These are phyloP conservation scores for Hymenotorrendiella dingleyae DNA, from an alignment of 2,329 filamentous ascomycete species.

Conservation along the genomic window DNA sequence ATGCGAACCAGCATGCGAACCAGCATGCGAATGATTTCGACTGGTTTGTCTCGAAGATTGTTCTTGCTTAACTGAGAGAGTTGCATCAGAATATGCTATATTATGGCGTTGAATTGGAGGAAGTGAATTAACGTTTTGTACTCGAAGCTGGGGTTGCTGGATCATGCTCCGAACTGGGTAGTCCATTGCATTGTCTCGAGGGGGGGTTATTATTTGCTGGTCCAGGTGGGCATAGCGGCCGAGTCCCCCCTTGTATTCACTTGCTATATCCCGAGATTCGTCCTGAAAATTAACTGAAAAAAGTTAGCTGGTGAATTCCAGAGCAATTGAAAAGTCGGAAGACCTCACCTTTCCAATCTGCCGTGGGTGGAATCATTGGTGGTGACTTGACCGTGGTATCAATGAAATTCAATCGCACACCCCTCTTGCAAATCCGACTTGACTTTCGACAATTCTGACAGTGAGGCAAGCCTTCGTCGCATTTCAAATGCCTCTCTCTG, in stretches of 20 bases:
- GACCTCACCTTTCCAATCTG: slow-evolving; percentile 56
- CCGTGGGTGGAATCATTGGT: slow-evolving; percentile 53
- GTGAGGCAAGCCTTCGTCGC: slow-evolving; percentile 63
- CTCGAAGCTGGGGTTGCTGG: slow-evolving; percentile 7
- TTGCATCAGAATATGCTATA: slow-evolving; percentile 22
- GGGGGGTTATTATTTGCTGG: slow-evolving; percentile 29
- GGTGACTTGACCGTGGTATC: slow-evolving; percentile 69
- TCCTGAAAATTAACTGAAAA: slow-evolving; percentile 69
- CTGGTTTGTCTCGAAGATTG: slow-evolving; percentile 24
- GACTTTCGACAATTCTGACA: slow-evolving; percentile 84
- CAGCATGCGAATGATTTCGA: slow-evolving; percentile 29
- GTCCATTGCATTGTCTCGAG: slow-evolving; percentile 22
- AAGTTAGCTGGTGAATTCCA: slow-evolving; percentile 15
- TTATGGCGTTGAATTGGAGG: slow-evolving; percentile 26
- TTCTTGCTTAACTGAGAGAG: slow-evolving; percentile 22
- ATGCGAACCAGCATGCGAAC: slow-evolving; percentile 26
- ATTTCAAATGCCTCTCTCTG: slow-evolving; percentile 83
- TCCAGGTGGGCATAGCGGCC: slow-evolving; percentile 61
- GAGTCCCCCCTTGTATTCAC: slow-evolving; percentile 77
- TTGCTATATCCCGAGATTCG: slow-evolving; percentile 84
- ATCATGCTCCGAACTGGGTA: slow-evolving; percentile 20
- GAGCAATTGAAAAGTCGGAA: not conserved
- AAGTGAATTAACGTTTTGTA: slow-evolving; percentile 21
- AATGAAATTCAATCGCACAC: slow-evolving; percentile 85
- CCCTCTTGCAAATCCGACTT: slow-evolving; percentile 76